Percentiles rank a stretch among this genome's conserved stretches.
These are phyloP conservation scores for Neocucurbitaria cava DNA, from an alignment of 2,329 filamentous ascomycete genomes.

Conservation along the genomic window DNA sequence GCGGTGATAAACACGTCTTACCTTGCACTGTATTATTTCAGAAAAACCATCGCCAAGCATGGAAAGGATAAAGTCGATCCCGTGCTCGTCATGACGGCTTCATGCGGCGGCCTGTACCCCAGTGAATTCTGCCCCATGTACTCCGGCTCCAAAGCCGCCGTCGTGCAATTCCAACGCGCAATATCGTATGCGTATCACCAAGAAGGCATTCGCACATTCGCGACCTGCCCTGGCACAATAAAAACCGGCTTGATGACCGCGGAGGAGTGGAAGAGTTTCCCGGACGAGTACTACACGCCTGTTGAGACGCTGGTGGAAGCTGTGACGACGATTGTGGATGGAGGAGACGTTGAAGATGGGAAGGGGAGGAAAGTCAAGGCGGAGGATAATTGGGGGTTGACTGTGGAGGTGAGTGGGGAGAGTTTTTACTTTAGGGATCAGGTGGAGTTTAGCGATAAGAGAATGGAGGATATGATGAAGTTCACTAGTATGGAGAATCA, in stretches of 20 bases:
- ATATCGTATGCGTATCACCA: constrained; percentile 45
- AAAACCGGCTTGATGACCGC: constrained; percentile 44
- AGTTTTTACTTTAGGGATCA: constrained; percentile 37
- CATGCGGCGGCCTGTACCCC: constrained; percentile 49
- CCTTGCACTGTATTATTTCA: constrained; percentile 54
- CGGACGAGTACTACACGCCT: constrained; percentile 43
- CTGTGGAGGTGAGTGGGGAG: constrained; percentile 37
- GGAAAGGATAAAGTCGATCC: constrained; percentile 27
- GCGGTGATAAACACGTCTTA: constrained; percentile 49
- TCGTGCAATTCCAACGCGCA: constrained; percentile 50
- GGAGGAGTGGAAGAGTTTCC: constrained; percentile 45
- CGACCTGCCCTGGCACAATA: constrained; percentile 49
- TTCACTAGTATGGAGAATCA: constrained; percentile 38
- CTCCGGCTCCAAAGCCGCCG: constrained; percentile 41
- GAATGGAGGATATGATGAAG: constrained; percentile 41
- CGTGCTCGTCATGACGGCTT: constrained; percentile 48
- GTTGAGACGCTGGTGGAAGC: constrained; percentile 36
- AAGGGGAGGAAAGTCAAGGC: constrained; percentile 27
- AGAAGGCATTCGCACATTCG: constrained; percentile 50
- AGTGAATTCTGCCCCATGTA: constrained; percentile 42
- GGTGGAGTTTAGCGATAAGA: constrained; percentile 27
- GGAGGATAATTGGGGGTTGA: constrained; percentile 31
- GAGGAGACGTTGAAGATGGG: constrained; percentile 34
- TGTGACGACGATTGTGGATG: constrained; percentile 41
- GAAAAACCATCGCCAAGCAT: constrained; percentile 18